phyloP scores from a whole-genome alignment of 257 asterid species.

The Ilex asprella region DNA sequence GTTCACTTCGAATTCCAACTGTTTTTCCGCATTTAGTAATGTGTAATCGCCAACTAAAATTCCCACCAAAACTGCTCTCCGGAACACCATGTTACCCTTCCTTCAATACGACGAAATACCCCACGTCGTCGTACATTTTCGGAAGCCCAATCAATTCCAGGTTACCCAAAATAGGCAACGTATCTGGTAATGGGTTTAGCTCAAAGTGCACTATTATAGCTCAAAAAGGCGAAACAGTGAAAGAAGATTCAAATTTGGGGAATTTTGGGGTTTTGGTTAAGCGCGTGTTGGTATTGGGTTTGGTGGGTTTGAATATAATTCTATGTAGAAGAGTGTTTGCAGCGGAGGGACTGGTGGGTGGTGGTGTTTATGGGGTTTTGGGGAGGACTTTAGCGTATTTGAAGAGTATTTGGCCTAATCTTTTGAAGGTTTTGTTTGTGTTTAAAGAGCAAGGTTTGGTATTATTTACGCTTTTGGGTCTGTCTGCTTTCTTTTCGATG shows the following conservation, averaged over 20 bases:
- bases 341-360: background rate
- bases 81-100: background rate
- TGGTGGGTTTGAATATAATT: background rate
- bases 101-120: background rate
- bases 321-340: background rate
- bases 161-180: background rate
- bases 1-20: background rate
- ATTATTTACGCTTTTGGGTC: background rate
- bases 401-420: background rate
- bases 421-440: background rate
- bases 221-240: background rate
- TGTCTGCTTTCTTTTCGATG: conserved; percentile 1
- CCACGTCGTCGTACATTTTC: background rate
- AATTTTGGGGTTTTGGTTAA: background rate
- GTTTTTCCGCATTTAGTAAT: background rate
- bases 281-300: background rate
- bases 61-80: background rate
- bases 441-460: background rate
- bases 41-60: background rate
- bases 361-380: background rate
- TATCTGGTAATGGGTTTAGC: background rate
- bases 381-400: background rate
- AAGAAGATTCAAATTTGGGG: background rate
- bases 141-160: background rate
- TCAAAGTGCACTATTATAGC: background rate